phyloP scores from a whole-genome alignment of 176 grass and related monocot species.

The Calamus simplicifolius region DNA sequence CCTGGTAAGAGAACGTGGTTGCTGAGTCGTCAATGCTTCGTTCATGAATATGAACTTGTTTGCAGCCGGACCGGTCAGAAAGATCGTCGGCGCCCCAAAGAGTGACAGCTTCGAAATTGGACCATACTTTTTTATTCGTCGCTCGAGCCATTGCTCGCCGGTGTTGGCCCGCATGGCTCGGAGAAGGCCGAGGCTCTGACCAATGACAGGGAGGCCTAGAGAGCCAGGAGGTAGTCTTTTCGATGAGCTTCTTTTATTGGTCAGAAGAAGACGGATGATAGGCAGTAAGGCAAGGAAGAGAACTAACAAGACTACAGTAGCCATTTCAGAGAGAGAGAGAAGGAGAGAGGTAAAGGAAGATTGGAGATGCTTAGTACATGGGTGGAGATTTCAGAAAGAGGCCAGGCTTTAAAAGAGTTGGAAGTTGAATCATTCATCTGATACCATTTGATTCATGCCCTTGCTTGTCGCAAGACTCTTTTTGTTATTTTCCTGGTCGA shows the following conservation, averaged over 20 bases:
- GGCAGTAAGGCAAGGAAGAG: not conserved
- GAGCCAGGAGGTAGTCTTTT: conserved; percentile 33
- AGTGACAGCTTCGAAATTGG: conserved; percentile 52
- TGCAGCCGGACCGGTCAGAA: conserved; percentile 19
- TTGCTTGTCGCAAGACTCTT: too few relatives aligned
- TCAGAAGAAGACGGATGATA: conserved; percentile 6
- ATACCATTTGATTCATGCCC: too few relatives aligned
- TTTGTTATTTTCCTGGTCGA: too few relatives aligned
- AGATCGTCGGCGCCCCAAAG: conserved; percentile 32
- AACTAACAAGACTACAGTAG: too few relatives aligned
- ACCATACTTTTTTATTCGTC: conserved; percentile 26
- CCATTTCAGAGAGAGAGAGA: too few relatives aligned
- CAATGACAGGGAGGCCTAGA: conserved; percentile 35
- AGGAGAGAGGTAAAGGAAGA: too few relatives aligned
- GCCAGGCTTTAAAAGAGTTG: too few relatives aligned
- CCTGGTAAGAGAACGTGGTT: conserved; percentile 22
- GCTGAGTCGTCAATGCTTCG: conserved; percentile 11
- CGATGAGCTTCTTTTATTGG: conserved; percentile 1
- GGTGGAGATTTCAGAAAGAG: too few relatives aligned
- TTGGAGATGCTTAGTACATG: too few relatives aligned
- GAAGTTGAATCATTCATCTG: too few relatives aligned
- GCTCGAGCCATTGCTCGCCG: conserved; percentile 31
- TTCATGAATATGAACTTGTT: conserved; percentile 46
- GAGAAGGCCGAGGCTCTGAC: conserved; percentile 41
- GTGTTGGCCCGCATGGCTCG: conserved; percentile 37